A percentile compares a stretch with the other conserved stretches of the same genome.
Conservation (phyloP, 805 yeast genomes). For the Lipomyces lipofer region DNA sequence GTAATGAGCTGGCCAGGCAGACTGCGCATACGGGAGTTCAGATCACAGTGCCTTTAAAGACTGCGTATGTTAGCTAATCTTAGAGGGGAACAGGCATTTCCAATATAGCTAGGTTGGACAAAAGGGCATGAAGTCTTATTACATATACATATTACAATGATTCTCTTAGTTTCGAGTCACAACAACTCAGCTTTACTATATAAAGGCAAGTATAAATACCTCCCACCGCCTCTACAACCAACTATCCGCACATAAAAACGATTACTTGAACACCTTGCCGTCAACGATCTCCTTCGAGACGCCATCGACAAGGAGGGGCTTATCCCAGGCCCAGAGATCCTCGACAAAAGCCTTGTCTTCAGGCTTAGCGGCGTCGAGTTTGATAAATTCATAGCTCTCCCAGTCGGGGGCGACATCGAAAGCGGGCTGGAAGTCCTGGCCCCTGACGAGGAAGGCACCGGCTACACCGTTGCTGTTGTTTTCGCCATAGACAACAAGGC, state of each 20-base stretch:
- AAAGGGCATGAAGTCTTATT: constrained; percentile 52
- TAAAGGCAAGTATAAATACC: no score
- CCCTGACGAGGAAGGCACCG: constrained; percentile 94
- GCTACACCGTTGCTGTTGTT: constrained; percentile 97
- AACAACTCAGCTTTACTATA: no score
- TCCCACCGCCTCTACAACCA: not conserved
- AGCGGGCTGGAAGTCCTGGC: constrained; percentile 87
- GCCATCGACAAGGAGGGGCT: constrained; percentile 81
- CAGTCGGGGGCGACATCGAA: constrained; percentile 99
- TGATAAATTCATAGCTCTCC: constrained; percentile 86
- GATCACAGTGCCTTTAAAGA: no score
- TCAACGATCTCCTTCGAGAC: constrained; percentile 85
- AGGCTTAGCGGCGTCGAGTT: constrained; percentile 75
- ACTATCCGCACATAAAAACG: not conserved
- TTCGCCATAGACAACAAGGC: constrained; percentile 94
- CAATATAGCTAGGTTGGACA: constrained; percentile 42
- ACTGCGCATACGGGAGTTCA: no score
- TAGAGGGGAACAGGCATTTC: constrained; percentile 47
- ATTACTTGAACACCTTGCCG: constrained; percentile 95
- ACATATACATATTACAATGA: not conserved
- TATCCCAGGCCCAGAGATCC: constrained; percentile 98
- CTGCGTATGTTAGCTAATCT: no score
- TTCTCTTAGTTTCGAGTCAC: no score
- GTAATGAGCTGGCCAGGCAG: no score
- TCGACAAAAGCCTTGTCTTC: constrained; percentile 78